Evolutionary conservation across 1,139 yeast species (phyloP), one percentile per base, ranked within the genome.

Genomic region (Hanseniaspora uvarum): DNA sequence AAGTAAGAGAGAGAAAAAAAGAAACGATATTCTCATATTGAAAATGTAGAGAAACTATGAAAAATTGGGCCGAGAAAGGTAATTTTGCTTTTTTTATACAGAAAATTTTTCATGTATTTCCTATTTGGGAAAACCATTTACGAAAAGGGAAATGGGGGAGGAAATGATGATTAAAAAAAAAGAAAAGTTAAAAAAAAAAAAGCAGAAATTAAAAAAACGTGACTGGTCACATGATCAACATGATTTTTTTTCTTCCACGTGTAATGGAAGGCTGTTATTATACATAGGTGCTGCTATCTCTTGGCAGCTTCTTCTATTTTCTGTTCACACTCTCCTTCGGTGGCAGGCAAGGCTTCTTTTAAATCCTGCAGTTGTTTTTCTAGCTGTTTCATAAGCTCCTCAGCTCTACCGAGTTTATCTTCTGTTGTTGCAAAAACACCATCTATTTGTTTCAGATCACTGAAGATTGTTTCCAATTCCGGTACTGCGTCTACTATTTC

Each of bases 311-410:
- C 24, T 7, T 28, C 21, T 26, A 18, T 26, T 7, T 8, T 37
- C 16, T 47, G 24, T 7, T 14, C 19, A 24, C 3, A 18, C 14
- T 47, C 24, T 6, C 19, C 19, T 3, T 26, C 24, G n/a, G 18
- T 7, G 12, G 8, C n/a, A 10, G 45, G 45, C n/a, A 40, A 6
- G 10, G 23, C 12, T 12, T 40, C 39, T 39, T 39, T 33, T 14
- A 41, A 19, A 8, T 36, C 36, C n/a, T 10, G 4, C 2, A 49
- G 36, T 23, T 49, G 46, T 6, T 41, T 26, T 18, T 40, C 47
- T 26, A 49, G 24, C 16, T 49, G 46, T 1, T 12, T n/a, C 53
- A 49, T 49, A 8, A 41, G 21, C 14, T 24, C 47, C 14, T 49
- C 30, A 12, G 44, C 36, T 36, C 37, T 49, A 12, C 37, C 37